phyloP scores from a whole-genome alignment of 345 rosid species.

The Euphorbia peplus region DNA sequence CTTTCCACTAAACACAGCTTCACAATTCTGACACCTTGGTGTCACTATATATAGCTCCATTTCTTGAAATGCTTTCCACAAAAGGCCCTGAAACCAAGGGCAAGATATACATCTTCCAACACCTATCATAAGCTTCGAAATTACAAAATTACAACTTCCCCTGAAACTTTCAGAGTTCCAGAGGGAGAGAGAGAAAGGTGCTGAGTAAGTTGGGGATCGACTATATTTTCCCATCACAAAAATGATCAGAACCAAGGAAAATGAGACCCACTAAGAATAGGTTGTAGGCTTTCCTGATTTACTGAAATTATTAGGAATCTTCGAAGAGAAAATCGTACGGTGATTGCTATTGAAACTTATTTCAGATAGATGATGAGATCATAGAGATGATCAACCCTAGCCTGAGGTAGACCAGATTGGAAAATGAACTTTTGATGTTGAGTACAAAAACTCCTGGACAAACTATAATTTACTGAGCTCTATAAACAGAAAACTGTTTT shows the following conservation, averaged over 20 bases:
- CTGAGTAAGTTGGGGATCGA: not conserved
- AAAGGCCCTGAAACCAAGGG: not conserved
- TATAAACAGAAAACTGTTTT: too few species aligned
- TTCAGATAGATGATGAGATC: slow-evolving; percentile 7
- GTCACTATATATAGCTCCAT: slow-evolving; percentile 11
- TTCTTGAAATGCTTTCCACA: slow-evolving; percentile 2
- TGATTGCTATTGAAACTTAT: slow-evolving; percentile 29
- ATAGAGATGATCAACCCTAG: slow-evolving; percentile 24
- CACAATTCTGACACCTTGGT: not conserved
- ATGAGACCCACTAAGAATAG: slow-evolving; percentile 17
- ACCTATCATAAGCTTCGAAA: not conserved
- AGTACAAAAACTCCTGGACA: slow-evolving; percentile 29
- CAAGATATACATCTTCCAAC: not conserved
- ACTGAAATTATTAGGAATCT: slow-evolving; percentile 28
- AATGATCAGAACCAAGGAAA: slow-evolving; percentile 7
- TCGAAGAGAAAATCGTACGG: slow-evolving; percentile 4
- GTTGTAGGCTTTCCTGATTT: slow-evolving; percentile 17
- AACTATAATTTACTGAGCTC: slow-evolving; percentile 30
- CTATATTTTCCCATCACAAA: slow-evolving; percentile 14
- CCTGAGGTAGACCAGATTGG: slow-evolving; percentile 25
- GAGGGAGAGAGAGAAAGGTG: not conserved
- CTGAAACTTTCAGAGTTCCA: not conserved
- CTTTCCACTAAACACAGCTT: slow-evolving; percentile 12
- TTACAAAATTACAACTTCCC: slow-evolving; percentile 18
- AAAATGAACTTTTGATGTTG: slow-evolving; percentile 17